Evolutionary conservation across 1,284 basidiomycete genomes (phyloP), one percentile per base, ranked within the genome.

Genomic region (Puccinia coronata): DNA sequence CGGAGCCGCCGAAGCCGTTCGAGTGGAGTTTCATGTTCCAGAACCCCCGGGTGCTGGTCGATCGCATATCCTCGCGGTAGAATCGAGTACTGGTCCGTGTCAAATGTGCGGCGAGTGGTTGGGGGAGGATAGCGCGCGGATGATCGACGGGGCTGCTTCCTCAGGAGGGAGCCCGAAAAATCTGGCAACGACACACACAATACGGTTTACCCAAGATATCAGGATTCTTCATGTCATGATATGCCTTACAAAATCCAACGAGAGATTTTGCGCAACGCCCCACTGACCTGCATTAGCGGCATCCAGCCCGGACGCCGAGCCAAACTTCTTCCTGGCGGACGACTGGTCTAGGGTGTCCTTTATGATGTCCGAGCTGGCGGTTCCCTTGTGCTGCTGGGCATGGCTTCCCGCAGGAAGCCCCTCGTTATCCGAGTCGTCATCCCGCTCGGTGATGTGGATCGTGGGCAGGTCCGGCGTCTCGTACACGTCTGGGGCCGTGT

Each of bases 401-500:
- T 67, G 67, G 18, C 70, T 59, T 5, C n/a, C 55, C 11, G 51
- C 34, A 39, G 70, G 55, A 16, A 69, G 41, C 4, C 43, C 23
- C 18, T 80, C 69, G 55, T 43, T 69, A 71, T 80, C 78, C 2
- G 78, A 80, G 67, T 80, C 78, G 57, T 80, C 78, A 39, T 80
- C 78, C 12, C 78, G 28, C 23, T 80, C 78, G 53, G 53, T 49
- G 34, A 73, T 41, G n/a, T 59, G 57, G 18, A 89, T 87, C 6
- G 89, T 89, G 83, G 91, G 89, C 34, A 90, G 88, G 83, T 96
- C 94, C 71, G 93, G 91, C 0, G 95, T 96, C 86, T 97, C 95
- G 85, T 96, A 97, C 53, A 96, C 90, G 86, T 97, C 95, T 59
- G 91, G 93, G 0, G 93, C 93, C 11, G 93, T 93, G 86, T 96